Evolutionary conservation across 164 flowering plant species (phyloP).

Genomic region (Dillenia turbinata): DNA sequence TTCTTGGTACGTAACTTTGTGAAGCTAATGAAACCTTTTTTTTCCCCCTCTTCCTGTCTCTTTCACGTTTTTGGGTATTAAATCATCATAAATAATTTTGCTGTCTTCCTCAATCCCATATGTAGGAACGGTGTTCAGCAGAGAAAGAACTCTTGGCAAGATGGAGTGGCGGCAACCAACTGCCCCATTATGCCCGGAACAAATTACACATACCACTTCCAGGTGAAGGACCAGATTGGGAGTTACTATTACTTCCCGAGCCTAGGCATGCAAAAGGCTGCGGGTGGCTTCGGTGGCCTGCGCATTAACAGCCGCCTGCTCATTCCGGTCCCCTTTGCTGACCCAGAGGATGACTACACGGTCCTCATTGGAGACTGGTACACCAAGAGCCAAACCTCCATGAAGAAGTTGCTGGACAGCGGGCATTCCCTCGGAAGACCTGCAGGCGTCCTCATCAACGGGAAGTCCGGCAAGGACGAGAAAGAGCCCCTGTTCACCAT

Average conservation of each 20-base stretch:
- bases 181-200: conserved; percentile 48
- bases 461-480: conserved; percentile 18
- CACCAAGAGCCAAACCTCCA: conserved; percentile 21
- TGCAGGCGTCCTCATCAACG: conserved; percentile 37
- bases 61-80: too few species aligned
- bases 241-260: conserved; percentile 43
- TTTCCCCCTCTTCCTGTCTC: too few species aligned
- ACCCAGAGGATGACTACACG: conserved; percentile 50
- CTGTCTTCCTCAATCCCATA: too few species aligned
- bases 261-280: conserved; percentile 25
- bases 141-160: conserved; percentile 63
- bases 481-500: conserved; percentile 27
- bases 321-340: conserved; percentile 39
- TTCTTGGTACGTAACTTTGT: conserved; percentile 22
- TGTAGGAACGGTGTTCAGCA: conserved; percentile 43
- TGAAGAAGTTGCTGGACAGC: conserved; percentile 21
- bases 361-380: conserved; percentile 59
- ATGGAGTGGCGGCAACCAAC: conserved; percentile 31
- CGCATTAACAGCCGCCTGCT: conserved; percentile 36
- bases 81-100: too few species aligned
- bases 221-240: conserved; percentile 50
- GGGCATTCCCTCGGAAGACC: conserved; percentile 33
- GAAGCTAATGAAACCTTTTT: not conserved
- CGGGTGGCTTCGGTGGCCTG: conserved; percentile 39
- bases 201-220: conserved; percentile 48